Evolutionary conservation across 495 filamentous ascomycete genomes (phyloP), one percentile per base, ranked within the genome.

Genomic region (Penicillium macrosclerotiorum): DNA sequence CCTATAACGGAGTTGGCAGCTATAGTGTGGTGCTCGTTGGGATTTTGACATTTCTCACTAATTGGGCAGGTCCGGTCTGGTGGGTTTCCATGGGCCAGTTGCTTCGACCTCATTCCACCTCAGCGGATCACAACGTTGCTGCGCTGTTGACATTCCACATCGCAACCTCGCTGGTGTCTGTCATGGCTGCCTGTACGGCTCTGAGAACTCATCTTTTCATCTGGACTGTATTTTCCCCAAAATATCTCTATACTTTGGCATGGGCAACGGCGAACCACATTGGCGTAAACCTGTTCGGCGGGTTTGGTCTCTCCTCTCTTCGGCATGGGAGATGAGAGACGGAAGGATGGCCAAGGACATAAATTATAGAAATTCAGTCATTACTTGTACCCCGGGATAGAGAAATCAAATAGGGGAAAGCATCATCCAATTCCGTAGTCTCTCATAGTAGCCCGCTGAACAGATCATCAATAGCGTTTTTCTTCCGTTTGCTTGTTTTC

Each of bases 141-240:
- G 63, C 78, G 0, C 40, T 84, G 42, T 54, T 87, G 56, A 93
- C 89, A 13, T 64, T 85, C 17, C 91, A 89, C 52, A 62, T 75
- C 24, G 72, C 83, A 5, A 63, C 67, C 3, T 76, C 76, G 17
- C 63, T 86, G 42, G 63, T 80, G 13, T 84, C 79, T 24, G 88
- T 96, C 7, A 96, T 96, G 90, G 80, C 76, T 19, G 89, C 94
- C 22, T 99, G 94, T 61, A 89, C 88, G 46, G 69, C 77, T 8
- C 59, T 97, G 58, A 74, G 93, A 55, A 86, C 85, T 32, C 94
- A 99, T 74, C 68, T 99, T 49, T 99, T 99, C 67, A 88, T 99
- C 42, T 99, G 94, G 94, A 97, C 90, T 0, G 94, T 99, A 22
- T 99, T 99, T 66, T 90, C 85, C 39, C 94, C 94, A 3, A 99